These are phyloP conservation scores for Trichoderma aggressivum DNA, from an alignment of 2,329 filamentous ascomycete species.

Conservation along the genomic window DNA sequence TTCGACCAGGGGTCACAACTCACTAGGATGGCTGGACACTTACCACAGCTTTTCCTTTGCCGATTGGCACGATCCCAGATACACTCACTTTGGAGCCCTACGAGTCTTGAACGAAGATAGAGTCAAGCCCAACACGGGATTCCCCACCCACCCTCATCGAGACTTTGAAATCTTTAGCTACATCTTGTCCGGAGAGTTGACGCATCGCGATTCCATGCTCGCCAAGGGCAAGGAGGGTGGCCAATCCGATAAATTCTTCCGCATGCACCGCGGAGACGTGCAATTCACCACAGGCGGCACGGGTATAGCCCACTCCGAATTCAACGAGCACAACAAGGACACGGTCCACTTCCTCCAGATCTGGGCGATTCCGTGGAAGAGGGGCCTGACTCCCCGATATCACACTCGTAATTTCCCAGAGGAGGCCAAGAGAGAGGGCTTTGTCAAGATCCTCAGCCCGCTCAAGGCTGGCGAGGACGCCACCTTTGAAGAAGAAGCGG, in stretches of 20 bases:
- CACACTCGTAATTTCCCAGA: slow-evolving; percentile 72
- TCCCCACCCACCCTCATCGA: slow-evolving; percentile 79
- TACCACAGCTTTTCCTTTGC: slow-evolving; percentile 88
- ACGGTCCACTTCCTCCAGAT: slow-evolving; percentile 86
- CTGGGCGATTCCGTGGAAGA: slow-evolving; percentile 77
- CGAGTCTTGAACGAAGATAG: slow-evolving; percentile 88
- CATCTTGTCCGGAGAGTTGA: slow-evolving; percentile 79
- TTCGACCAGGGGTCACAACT: slow-evolving; percentile 64
- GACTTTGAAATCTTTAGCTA: slow-evolving; percentile 91
- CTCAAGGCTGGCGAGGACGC: slow-evolving; percentile 64
- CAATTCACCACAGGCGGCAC: slow-evolving; percentile 89
- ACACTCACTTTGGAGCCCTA: slow-evolving; percentile 69
- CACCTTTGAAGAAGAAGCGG: slow-evolving; percentile 59
- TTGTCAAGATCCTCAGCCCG: slow-evolving; percentile 74
- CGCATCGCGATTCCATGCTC: slow-evolving; percentile 83
- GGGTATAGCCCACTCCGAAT: slow-evolving; percentile 75
- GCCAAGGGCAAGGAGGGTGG: slow-evolving; percentile 62
- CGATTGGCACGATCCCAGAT: slow-evolving; percentile 63
- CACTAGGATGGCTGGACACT: slow-evolving; percentile 83
- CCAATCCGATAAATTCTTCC: slow-evolving; percentile 61
- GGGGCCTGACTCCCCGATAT: slow-evolving; percentile 69
- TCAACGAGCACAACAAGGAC: slow-evolving; percentile 69
- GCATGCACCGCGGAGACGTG: slow-evolving; percentile 75
- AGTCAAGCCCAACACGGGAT: slow-evolving; percentile 69
- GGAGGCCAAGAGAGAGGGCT: slow-evolving; percentile 64